phyloP scores from a whole-genome alignment of 1,284 basidiomycete species.

The Heliocybe sulcata region DNA sequence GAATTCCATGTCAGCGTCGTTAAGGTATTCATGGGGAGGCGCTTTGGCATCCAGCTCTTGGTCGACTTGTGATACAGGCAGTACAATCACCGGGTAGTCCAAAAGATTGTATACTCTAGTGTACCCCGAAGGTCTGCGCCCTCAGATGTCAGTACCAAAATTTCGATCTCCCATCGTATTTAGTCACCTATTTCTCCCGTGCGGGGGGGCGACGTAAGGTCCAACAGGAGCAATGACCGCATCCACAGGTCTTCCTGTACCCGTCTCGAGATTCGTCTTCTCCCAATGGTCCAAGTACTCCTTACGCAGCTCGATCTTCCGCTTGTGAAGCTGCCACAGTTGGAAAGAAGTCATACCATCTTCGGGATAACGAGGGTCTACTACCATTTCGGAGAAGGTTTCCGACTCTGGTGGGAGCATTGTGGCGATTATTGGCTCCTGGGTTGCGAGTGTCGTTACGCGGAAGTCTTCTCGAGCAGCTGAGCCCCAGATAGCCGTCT shows the following conservation, averaged over 20 bases:
- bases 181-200: conserved; percentile 26
- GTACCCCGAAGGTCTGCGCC: conserved; percentile 15
- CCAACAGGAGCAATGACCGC: conserved; percentile 31
- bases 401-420: conserved; percentile 12
- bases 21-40: conserved; percentile 25
- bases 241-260: conserved; percentile 41
- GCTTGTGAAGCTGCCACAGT: conserved; percentile 37
- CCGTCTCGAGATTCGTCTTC: conserved; percentile 27
- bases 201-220: conserved; percentile 27
- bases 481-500: conserved; percentile 24
- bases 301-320: conserved; percentile 28
- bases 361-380: conserved; percentile 6
- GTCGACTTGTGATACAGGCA: conserved; percentile 37
- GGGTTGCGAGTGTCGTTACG: conserved; percentile 16
- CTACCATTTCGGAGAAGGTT: neutral
- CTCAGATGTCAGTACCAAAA: neutral
- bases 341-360: conserved; percentile 22
- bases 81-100: conserved; percentile 35
- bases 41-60: conserved; percentile 21
- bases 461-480: conserved; percentile 22
- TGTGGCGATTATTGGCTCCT: conserved; percentile 24
- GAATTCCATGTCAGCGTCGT: conserved; percentile 29
- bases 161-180: neutral
- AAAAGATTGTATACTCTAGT: conserved; percentile 21
- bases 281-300: conserved; percentile 41